Conservation (phyloP, 169 alveolate genomes). For the Eimeria tenella region DNA sequence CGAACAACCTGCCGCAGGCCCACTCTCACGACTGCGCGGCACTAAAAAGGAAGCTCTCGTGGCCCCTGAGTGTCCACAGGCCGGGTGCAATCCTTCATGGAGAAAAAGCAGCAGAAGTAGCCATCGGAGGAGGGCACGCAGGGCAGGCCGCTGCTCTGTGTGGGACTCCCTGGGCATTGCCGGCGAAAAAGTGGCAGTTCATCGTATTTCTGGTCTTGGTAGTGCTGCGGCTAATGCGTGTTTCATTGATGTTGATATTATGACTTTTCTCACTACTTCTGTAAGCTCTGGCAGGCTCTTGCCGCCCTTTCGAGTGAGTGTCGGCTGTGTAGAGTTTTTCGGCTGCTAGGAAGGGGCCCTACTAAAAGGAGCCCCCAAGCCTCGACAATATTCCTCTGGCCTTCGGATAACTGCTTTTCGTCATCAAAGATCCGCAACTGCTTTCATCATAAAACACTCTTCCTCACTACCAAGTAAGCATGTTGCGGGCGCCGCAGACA, state of each 20-base stretch:
- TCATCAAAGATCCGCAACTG: no score
- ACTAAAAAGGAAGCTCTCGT: neutral
- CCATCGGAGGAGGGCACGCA: neutral
- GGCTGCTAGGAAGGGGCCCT: no score
- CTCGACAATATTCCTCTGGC: no score
- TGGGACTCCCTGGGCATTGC: neutral
- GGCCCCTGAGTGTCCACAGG: neutral
- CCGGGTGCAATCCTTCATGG: neutral
- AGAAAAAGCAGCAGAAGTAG: slow-evolving; percentile 44
- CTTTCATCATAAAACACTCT: no score
- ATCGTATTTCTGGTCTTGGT: slow-evolving; percentile 10
- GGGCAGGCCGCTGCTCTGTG: neutral
- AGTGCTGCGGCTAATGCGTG: neutral
- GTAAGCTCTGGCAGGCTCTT: neutral
- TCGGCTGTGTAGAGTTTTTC: no score
- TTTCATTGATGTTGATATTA: neutral
- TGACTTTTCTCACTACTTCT: neutral
- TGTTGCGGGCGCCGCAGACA: no score
- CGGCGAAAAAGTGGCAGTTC: neutral
- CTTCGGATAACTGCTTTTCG: no score
- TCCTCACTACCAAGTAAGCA: no score
- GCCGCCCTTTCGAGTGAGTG: no score
- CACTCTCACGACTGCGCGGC: neutral
- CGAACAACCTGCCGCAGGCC: neutral
- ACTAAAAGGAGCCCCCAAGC: no score